Base-by-base conservation (phyloP, 495 filamentous ascomycete genomes). In the Talaromyces wortmannii region DNA sequence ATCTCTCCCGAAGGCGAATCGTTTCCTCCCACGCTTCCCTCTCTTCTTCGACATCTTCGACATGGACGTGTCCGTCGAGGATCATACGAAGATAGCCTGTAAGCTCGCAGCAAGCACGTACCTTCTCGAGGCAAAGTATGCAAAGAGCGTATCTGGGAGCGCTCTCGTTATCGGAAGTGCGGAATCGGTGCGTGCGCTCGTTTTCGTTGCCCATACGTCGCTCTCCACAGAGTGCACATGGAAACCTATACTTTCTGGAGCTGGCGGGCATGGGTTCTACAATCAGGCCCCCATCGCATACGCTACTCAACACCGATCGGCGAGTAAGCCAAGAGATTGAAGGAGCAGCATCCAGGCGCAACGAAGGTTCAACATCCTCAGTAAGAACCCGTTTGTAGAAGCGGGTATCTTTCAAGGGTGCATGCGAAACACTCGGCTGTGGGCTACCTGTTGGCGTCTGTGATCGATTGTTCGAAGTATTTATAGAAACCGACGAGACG, bases 311-410 rank as follows among this genome's bases (percentile, higher is more conserved):
- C 3, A 96, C 90, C 29, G 84, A 87, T 46, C 94, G 83, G 31
- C 92, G 85, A 23, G 89, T 90, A 23, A 97, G 80, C 90, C 92
- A 98, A 17, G 90, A 95, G 40, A 98, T 83, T 0, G 92, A 91
- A 0, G 94, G 92, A 0, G 94, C 90, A 5, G 80, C 78, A 69
- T 98, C 94, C 5, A 97, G 80, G 43, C 94, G 82, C 16, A 98
- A 71, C 0, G 94, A 95, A 3, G 94, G 94, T 69, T 98, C 94
- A 52, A 98, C 88, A 69, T 97, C 94, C 67, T 98, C 94, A 51
- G 81, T 75, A 11, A 96, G 68, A 6, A 80, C 82, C 17, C 94
- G 83, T 69, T 98, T 98, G 70, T 91, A 98, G 67, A 96, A 97
- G 57, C 86, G 88, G 4, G 87, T 90, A 53, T 97, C 94, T 62